A percentile compares a stretch with the other conserved stretches of the same genome.
phyloP scores from a whole-genome alignment of 2,329 filamentous ascomycete genomes.

The Chaetomium olivaceum region DNA sequence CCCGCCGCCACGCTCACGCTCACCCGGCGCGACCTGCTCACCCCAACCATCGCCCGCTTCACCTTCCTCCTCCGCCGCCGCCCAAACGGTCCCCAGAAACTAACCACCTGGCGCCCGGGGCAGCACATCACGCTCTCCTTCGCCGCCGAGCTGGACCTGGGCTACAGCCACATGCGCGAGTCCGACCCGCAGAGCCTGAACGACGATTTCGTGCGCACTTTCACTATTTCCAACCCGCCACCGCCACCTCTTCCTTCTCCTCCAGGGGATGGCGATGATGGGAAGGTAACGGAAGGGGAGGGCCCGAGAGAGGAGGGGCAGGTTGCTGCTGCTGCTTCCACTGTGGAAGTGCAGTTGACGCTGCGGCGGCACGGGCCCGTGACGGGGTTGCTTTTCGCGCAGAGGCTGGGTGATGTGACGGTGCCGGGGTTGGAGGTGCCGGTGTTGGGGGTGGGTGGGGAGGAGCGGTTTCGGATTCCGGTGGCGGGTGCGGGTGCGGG shows the following conservation, averaged over 20 bases:
- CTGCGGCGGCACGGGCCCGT: conserved; percentile 67
- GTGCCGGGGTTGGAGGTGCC: conserved; percentile 59
- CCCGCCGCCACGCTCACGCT: conserved; percentile 53
- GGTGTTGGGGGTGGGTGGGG: conserved; percentile 72
- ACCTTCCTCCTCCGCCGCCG: conserved; percentile 43
- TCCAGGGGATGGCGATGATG: neutral
- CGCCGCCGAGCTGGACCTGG: conserved; percentile 64
- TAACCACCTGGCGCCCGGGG: conserved; percentile 59
- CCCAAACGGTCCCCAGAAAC: too few relatives aligned
- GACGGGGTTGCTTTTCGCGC: conserved; percentile 64
- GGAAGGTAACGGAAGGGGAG: neutral
- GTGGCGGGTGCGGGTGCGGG: too few relatives aligned
- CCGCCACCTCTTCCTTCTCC: conserved; percentile 35
- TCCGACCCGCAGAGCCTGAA: conserved; percentile 78
- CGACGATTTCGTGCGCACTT: conserved; percentile 81
- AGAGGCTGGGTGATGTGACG: conserved; percentile 43
- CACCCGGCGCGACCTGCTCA: conserved; percentile 58
- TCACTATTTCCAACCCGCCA: conserved; percentile 71
- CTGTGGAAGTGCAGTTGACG: conserved; percentile 69
- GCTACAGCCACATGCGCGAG: conserved; percentile 82
- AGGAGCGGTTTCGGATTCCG: conserved; percentile 46
- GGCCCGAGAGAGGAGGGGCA: conserved; percentile 31
- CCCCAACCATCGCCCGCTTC: conserved; percentile 68
- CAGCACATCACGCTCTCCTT: conserved; percentile 81
- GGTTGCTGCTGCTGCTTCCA: too few relatives aligned